Evolutionary conservation across 192 early-diverging fungal species (phyloP).

Genomic region (Powellomyces hirtus): DNA sequence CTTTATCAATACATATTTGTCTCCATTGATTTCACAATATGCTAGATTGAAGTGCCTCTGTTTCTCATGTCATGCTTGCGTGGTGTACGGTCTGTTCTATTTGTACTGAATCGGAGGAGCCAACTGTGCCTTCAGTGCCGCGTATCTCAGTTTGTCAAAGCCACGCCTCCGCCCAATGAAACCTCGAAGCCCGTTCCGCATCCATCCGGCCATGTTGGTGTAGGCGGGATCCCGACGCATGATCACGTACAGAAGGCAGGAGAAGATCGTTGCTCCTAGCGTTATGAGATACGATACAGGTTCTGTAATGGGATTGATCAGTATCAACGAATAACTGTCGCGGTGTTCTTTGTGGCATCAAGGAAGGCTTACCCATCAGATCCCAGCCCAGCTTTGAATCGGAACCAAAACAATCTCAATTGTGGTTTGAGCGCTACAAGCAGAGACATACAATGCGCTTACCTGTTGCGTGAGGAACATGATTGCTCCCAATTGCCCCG

Average conservation of each 20-base stretch:
- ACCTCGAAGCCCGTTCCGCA: neutral
- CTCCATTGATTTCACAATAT: too few relatives aligned
- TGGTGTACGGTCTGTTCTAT: too few relatives aligned
- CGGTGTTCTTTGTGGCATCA: too few relatives aligned
- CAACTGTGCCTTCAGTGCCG: neutral
- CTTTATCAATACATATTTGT: too few relatives aligned
- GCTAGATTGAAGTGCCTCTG: too few relatives aligned
- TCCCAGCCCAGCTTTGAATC: conserved; percentile 16
- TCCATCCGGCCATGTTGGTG: conserved; percentile 7
- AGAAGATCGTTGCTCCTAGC: conserved; percentile 8
- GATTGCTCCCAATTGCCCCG: conserved; percentile 11
- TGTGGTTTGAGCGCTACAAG: neutral
- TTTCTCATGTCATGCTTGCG: too few relatives aligned
- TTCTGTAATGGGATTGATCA: neutral
- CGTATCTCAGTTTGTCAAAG: conserved; percentile 8
- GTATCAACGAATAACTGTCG: too few relatives aligned
- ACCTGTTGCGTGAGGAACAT: conserved; percentile 26
- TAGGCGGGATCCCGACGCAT: conserved; percentile 18
- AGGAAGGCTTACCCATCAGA: conserved; percentile 19
- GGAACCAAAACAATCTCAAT: neutral
- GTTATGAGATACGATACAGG: conserved; percentile 19
- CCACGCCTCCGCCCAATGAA: neutral
- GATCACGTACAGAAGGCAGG: conserved; percentile 6
- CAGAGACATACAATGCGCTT: neutral
- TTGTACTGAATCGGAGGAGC: neutral